Percentiles rank a stretch among this genome's conserved stretches.
Evolutionary conservation across 1,284 basidiomycete genomes (phyloP).

Genomic region (Fistulina hepatica): DNA sequence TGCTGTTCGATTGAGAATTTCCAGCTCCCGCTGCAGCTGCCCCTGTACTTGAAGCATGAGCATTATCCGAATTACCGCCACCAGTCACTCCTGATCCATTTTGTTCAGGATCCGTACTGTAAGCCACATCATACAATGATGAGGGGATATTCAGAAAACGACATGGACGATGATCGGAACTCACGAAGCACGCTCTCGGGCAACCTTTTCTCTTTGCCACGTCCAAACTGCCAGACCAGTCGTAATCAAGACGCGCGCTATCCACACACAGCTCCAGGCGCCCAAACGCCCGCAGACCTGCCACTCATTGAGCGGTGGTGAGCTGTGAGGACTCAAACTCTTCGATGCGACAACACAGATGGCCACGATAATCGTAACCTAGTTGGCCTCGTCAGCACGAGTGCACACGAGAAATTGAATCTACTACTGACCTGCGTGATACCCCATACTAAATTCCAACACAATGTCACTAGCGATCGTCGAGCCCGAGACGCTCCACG

Average conservation of each 20-base stretch:
- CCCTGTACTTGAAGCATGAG: background rate
- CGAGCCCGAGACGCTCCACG: slow-evolving; percentile 42
- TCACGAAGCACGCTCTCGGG: slow-evolving; percentile 25
- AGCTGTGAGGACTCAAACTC: slow-evolving; percentile 28
- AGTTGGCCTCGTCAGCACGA: slow-evolving; percentile 3
- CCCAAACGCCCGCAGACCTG: slow-evolving; percentile 54
- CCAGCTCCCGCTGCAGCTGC: background rate
- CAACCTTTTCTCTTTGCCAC: slow-evolving; percentile 39
- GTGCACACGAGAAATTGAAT: background rate
- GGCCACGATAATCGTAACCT: slow-evolving; percentile 46
- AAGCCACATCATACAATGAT: too few relatives aligned
- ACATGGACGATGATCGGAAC: slow-evolving; percentile 1
- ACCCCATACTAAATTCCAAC: slow-evolving; percentile 45
- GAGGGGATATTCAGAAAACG: slow-evolving; percentile 12
- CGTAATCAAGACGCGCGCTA: slow-evolving; percentile 44
- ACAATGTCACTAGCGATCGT: slow-evolving; percentile 44
- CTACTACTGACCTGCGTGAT: slow-evolving; percentile 40
- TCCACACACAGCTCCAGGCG: slow-evolving; percentile 61
- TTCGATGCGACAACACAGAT: slow-evolving; percentile 41
- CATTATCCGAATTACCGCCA: background rate
- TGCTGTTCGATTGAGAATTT: slow-evolving; percentile 3
- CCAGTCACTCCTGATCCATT: background rate
- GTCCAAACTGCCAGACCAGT: slow-evolving; percentile 49
- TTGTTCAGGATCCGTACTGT: too few relatives aligned
- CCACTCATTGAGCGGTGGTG: slow-evolving; percentile 49